Base-by-base conservation (phyloP, 2,329 filamentous ascomycete species). In the Ceratocystis ficicola region DNA sequence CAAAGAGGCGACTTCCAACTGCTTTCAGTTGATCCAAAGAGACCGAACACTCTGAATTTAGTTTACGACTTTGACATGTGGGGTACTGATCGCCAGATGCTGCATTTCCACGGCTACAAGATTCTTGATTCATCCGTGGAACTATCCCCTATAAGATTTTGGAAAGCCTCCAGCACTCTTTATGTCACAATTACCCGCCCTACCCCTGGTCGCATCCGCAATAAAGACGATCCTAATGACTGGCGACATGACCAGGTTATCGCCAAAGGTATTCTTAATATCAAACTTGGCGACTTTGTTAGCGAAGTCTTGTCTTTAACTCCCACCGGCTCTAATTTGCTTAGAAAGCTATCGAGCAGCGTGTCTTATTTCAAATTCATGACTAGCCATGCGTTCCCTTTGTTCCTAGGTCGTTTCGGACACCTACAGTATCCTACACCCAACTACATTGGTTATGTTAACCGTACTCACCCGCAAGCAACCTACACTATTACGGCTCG, bases 101-200 rank as follows among this genome's bases (percentile, higher is more conserved):
- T 84, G 59, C 80, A 81, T 67, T 83, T 88, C 71, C 78, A 84
- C 68, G 85, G 84, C 0, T 83, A 81, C 73, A 87, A 87, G 72
- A 76, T 83, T 1, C 78, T 87, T 52, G 81, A 86, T 72, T 80
- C 84, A 2, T 81, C 81, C 0, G 81, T 83, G 0, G 81, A 83
- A 1, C 75, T 86, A 44, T 79, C 80, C 1, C 79, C 81, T 1
- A 69, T 76, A 50, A 77, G 80, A 68, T 83, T 87, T 67, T 87
- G 84, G 85, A 76, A 76, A 62, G 81, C 84, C 1, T 85, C 83
- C 0, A 84, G 79, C 22, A 86, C 83, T 0, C 76, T 87, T 0
- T 86, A 84, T 68, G 83, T 85, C 59, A 83, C 80, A 1, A 78
- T 87, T 66, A 82, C 81, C 17, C 74, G 79, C 66, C 67, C 65